Percentiles rank a stretch among this genome's conserved stretches.
These are phyloP conservation scores for Arachis stenosperma DNA, from an alignment of 306 rosid genomes.

Conservation along the genomic window DNA sequence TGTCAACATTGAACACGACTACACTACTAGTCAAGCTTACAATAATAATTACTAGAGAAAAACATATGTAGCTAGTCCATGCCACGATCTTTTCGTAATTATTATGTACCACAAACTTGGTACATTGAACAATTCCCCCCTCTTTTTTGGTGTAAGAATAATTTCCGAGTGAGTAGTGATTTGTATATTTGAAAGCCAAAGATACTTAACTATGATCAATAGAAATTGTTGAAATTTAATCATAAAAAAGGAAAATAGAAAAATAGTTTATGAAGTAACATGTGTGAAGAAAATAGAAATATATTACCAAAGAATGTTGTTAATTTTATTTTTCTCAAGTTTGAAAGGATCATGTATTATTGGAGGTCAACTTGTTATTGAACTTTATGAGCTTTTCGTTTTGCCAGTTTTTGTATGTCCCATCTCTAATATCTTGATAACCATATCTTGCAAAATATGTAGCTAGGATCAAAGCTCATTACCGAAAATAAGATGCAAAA, in stretches of 20 bases:
- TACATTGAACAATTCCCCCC: neutral
- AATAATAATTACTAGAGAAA: neutral
- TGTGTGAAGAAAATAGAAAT: neutral
- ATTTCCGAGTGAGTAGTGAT: no score
- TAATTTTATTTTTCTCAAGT: neutral
- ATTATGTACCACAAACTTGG: neutral
- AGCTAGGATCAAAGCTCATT: no score
- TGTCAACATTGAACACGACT: conserved; percentile 7
- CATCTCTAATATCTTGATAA: no score
- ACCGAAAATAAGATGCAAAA: no score
- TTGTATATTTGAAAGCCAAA: no score
- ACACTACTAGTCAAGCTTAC: neutral
- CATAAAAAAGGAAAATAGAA: no score
- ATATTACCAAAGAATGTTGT: neutral
- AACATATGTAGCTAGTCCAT: neutral
- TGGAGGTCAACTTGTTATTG: neutral
- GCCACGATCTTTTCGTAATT: neutral
- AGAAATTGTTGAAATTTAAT: neutral
- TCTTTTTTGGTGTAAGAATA: neutral
- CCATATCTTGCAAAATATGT: no score
- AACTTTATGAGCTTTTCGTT: no score
- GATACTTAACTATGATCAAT: no score
- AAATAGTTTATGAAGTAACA: no score
- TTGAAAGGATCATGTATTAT: neutral
- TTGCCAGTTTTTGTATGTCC: no score